Evolutionary conservation across 148 eudicot genomes (phyloP).

Genomic region (Suaeda aralocaspica): DNA sequence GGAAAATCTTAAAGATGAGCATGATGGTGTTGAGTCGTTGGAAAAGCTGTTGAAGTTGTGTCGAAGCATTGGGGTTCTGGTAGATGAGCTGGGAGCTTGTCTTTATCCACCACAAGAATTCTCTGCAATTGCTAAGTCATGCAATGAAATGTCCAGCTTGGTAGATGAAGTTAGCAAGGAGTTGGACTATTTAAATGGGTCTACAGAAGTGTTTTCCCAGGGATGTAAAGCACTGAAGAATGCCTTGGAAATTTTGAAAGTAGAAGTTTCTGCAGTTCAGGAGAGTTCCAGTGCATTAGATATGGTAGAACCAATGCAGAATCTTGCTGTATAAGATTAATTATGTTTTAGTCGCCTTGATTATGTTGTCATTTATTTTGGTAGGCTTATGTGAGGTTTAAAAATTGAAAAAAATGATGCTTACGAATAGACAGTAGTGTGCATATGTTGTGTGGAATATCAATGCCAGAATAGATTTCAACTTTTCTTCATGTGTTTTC

Average conservation of each 20-base stretch:
- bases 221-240: conserved; percentile 41
- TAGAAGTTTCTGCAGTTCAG: conserved; percentile 23
- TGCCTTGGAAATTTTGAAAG: conserved; percentile 37
- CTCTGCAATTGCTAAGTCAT: conserved; percentile 44
- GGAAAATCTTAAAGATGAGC: conserved; percentile 31
- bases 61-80: conserved; percentile 53
- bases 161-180: conserved; percentile 46
- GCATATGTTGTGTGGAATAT: not conserved
- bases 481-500: not conserved
- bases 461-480: not conserved
- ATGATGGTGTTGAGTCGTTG: conserved; percentile 36
- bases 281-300: conserved; percentile 23
- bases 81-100: conserved; percentile 91
- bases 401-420: not conserved
- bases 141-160: conserved; percentile 34
- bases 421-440: not conserved
- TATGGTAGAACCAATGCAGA: conserved; percentile 42
- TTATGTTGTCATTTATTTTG: not conserved
- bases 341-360: not conserved
- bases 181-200: conserved; percentile 39
- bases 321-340: conserved; percentile 37
- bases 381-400: not conserved
- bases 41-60: conserved; percentile 66
- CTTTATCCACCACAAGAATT: conserved; percentile 90
- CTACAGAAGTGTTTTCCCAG: conserved; percentile 40